These are phyloP conservation scores for Kwoniella mangroviensis DNA, from an alignment of 768 basidiomycete genomes.

Conservation along the genomic window DNA sequence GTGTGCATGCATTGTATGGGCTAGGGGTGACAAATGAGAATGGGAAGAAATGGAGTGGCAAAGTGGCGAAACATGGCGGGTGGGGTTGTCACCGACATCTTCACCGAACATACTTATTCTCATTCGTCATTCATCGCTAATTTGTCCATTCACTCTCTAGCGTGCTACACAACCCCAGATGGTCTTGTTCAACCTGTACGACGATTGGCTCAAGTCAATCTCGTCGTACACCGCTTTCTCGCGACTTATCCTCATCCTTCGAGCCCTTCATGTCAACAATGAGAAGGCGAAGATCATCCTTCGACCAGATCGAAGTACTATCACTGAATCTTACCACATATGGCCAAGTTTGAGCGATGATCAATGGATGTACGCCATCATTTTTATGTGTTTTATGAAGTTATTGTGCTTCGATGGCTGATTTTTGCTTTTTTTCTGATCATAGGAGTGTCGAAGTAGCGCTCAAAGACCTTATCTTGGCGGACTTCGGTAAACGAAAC, in stretches of 20 bases:
- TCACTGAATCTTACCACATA: conserved; percentile 96
- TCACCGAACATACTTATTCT: no score
- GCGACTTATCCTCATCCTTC: conserved; percentile 91
- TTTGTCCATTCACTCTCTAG: conserved; percentile 3
- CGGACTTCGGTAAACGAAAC: conserved; percentile 99
- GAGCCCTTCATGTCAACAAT: conserved; percentile 97
- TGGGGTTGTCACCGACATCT: no score
- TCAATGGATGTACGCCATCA: conserved; percentile 30
- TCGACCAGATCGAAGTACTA: conserved; percentile 94
- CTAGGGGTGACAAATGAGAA: no score
- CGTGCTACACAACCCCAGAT: conserved; percentile 98
- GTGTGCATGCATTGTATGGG: no score
- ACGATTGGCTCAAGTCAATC: conserved; percentile 99
- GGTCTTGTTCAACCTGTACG: conserved; percentile 97
- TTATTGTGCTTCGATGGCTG: no score
- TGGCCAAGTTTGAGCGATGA: conserved; percentile 27
- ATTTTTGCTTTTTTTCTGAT: no score
- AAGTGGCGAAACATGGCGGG: no score
- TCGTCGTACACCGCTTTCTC: conserved; percentile 99
- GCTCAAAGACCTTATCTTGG: conserved; percentile 88
- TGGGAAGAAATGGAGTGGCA: no score
- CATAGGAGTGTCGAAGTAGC: conserved; percentile 74
- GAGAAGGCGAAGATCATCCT: conserved; percentile 99
- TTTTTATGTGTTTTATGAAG: no score
- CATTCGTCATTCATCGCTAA: neutral